Evolutionary conservation across 2,329 filamentous ascomycete species (phyloP), one percentile per base, ranked within the genome.

Genomic region (Apiospora kogelbergensis): DNA sequence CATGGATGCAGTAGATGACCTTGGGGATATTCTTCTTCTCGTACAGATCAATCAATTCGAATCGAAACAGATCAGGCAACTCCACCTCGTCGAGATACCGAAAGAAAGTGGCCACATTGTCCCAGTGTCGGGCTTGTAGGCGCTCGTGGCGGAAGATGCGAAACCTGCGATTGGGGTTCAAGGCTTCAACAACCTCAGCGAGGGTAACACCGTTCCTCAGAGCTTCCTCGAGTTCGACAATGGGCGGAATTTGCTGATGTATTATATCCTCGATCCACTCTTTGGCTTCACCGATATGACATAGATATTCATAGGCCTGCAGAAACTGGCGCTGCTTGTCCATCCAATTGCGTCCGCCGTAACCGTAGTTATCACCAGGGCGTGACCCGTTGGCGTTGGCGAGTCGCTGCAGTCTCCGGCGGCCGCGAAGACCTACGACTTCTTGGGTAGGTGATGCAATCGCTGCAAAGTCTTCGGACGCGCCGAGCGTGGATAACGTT

Each of bases 21-120:
- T 98, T 99, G 4, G 96, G 96, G 1, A 98, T 97, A 76, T 99
- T 99, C 82, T 99, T 99, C 85, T 98, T 99, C 81, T 99, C 97
- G 83, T 99, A 99, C 15, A 99, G 83, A 80, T 99, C 96, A 72
- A 98, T 97, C 63, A 98, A 86, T 79, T 99, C 96, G 79, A 99
- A 99, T 69, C 95, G 90, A 80, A 99, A 99, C 22, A 99, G 87
- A 75, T 99, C 97, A 1, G 96, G 96, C 3, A 99, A 84, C 76
- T 97, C 93, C 10, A 98, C 90, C 70, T 98, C 93, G 72, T 95
- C 93, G 1, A 99, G 86, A 73, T 97, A 97, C 69, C 93, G 90
- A 82, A 98, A 98, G 83, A 99, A 99, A 65, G 96, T 89, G 57
- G 94, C 95, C 72, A 98, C 98, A 74, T 99, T 99, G 86, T 99